Base-by-base conservation (phyloP, 2,329 filamentous ascomycete species). In the Stemphylium vesicarium region DNA sequence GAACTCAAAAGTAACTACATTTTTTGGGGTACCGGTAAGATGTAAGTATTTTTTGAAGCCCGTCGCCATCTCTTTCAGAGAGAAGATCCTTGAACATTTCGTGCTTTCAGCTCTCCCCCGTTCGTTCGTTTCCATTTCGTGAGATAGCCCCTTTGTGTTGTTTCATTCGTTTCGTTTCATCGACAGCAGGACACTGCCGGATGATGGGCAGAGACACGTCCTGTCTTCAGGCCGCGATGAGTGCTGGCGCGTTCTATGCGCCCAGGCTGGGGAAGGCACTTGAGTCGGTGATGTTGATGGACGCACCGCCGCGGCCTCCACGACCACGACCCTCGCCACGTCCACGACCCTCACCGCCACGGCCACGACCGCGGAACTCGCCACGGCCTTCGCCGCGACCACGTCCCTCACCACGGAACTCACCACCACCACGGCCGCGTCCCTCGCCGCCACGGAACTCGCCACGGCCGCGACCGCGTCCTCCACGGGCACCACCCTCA, bases 261-360 rank as follows among this genome's bases (percentile, higher is more conserved):
- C 81, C 82, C 62, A 84, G 73, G 75, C 76, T 81, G 51, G 82
- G 82, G 79, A 84, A 84, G 61, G 81, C 81, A 59, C 70, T 79
- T 63, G 75, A 71, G 73, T 84, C 82, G 60, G 74, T 68, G 65
- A 81, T 72, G 75, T 82, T 81, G 74, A 80, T 68, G 55, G 77
- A 71, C 56, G 62, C 60, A 56, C 70, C 71, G 60, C 75, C 75
- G 63, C 74, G 82, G 62, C 83, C 81, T 63, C 81, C 78, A 61
- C 74, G 73, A 60, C 73, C 81, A 63, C 82, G 79, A 61, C 81
- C 78, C 59, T 75, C 73, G 46, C 64, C 64, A 70, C 82, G 79
- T 62, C 82, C 79, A 57, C 82, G 78, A 57, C 72, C 71, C 41
- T 74, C 71, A 57, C 73, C 68, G 57, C 79, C 75, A 58, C 76